Conservation (phyloP, 257 asterid genomes). For the Nicotiana otophora region DNA sequence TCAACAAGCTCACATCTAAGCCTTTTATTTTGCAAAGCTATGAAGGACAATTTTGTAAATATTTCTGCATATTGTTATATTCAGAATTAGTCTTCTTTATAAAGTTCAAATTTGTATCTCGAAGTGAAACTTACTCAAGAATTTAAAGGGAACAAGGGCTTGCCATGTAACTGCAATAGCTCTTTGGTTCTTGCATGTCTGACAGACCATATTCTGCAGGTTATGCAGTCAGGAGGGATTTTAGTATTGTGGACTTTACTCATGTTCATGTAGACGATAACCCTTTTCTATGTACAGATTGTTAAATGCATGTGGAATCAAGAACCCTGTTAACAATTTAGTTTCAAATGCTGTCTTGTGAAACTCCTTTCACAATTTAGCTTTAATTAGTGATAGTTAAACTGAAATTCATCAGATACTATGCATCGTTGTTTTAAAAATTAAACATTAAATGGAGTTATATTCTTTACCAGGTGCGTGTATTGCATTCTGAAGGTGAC, state of each 20-base stretch:
- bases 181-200: not conserved
- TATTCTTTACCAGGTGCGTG: conserved; percentile 63
- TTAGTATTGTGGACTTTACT: not conserved
- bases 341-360: not conserved
- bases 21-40: no score
- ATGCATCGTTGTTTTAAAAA: conserved; percentile 13
- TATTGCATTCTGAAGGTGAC: conserved; percentile 65
- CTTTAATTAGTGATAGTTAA: conserved; percentile 7
- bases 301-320: not conserved
- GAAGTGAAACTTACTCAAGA: no score
- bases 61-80: no score
- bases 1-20: no score
- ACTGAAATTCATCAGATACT: not conserved
- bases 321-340: not conserved
- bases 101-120: no score
- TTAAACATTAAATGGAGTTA: conserved; percentile 1
- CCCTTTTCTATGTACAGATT: not conserved
- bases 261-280: not conserved
- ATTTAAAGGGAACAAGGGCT: no score
- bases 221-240: not conserved
- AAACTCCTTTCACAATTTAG: conserved; percentile 6
- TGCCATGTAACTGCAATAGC: not conserved
- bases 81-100: no score
- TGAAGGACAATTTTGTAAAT: no score
- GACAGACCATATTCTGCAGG: not conserved